These are phyloP conservation scores for Fusarium penzigii DNA, from an alignment of 2,329 filamentous ascomycete genomes.

Conservation along the genomic window DNA sequence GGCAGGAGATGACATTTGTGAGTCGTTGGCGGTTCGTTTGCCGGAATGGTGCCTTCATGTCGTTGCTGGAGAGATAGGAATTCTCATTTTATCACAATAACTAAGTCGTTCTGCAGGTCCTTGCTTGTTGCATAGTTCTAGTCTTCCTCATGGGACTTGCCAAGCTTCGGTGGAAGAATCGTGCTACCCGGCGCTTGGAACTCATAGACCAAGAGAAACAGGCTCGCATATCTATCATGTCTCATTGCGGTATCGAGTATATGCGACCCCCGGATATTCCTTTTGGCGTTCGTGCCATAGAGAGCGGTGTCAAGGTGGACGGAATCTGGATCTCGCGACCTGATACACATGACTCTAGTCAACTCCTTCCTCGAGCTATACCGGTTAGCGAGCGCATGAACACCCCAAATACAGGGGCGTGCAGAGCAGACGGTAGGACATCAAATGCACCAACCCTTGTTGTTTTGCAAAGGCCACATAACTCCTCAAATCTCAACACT, in stretches of 20 bases:
- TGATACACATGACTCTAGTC: conserved; percentile 38
- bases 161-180: conserved; percentile 67
- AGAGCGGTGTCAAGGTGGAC: conserved; percentile 80
- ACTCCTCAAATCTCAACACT: background rate
- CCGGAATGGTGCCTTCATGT: no score
- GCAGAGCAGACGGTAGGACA: background rate
- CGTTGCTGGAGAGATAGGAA: no score
- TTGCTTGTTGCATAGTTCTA: conserved; percentile 68
- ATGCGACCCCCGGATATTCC: conserved; percentile 62
- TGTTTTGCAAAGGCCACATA: background rate
- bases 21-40: conserved; percentile 37
- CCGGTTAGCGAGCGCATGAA: conserved; percentile 15
- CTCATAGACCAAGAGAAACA: conserved; percentile 67
- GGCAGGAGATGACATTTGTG: conserved; percentile 91
- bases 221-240: conserved; percentile 53
- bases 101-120: conserved; percentile 52
- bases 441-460: no score
- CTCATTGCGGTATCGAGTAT: conserved; percentile 50
- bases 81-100: background rate
- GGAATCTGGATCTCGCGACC: conserved; percentile 75
- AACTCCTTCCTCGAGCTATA: conserved; percentile 25
- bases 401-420: conserved; percentile 6
- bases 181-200: conserved; percentile 57
- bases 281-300: conserved; percentile 83
- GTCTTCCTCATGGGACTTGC: conserved; percentile 69